Evolutionary conservation across 306 rosid species (phyloP), one percentile per base, ranked within the genome.

Genomic region (Biancaea sappan): DNA sequence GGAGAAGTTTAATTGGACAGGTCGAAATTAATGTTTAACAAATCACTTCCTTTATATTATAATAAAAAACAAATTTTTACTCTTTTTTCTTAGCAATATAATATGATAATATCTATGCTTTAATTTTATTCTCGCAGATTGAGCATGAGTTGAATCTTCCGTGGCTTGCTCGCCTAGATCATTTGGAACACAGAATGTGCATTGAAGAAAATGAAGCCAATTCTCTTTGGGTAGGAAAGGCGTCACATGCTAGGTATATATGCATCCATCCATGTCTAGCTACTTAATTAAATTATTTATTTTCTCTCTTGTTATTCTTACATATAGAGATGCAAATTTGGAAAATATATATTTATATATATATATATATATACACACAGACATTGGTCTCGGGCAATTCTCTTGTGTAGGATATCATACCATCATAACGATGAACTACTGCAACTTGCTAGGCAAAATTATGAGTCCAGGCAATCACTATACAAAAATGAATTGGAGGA

Each of bases 121-220:
- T n/a, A n/a, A n/a, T n/a, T n/a, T n/a, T n/a, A n/a, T n/a, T n/a
- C 29, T 35, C 26, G 48, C 32, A 89, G 91, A 79, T 89, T 72
- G 70, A 79, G 78, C 79, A 80, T 31, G 89, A 89, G 63, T 52
- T 86, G 48, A 79, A 76, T 77, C 59, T 44, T 31, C 81, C 88
- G 51, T 89, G 88, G 91, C 57, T 86, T 59, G 85, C 91, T 63
- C 88, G 89, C 2, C 28, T 84, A 75, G 94, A 89, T 72, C 91
- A 89, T 72, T 71, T 89, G 54, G 89, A 86, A 21, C 85, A 89
- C 48, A 74, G 91, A 72, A 53, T 22, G 80, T 84, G 85, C 82
- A 80, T 89, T 9, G 91, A 89, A 71, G 79, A 56, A 14, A 69
- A 21, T 11, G 80, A 88, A 38, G 43, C 74, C 5, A 72, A 77